Evolutionary conservation across 2,329 filamentous ascomycete species (phyloP).

Genomic region (Fusarium sp.): DNA sequence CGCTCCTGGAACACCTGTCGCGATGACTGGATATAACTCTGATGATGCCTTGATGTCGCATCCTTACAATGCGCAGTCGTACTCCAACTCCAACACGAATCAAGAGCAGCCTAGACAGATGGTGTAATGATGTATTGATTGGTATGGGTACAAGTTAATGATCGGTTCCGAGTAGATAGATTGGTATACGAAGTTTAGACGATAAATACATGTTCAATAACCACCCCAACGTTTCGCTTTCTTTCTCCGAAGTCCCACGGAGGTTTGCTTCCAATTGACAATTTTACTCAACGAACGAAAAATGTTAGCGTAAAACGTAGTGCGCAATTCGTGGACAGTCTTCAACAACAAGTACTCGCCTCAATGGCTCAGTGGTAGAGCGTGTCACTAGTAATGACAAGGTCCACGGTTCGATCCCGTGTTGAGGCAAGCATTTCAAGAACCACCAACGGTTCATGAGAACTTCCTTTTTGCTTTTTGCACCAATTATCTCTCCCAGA

Average conservation of each 20-base stretch:
- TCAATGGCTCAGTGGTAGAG: slow-evolving; percentile 34
- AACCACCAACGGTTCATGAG: fast-evolving
- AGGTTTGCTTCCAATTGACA: not conserved
- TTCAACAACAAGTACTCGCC: slow-evolving; percentile 14
- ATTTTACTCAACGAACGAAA: not conserved
- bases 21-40: slow-evolving; percentile 15
- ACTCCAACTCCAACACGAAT: not conserved
- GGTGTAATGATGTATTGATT: not conserved
- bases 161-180: not conserved
- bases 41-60: slow-evolving; percentile 6
- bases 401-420: slow-evolving; percentile 36
- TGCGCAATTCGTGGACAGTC: fast-evolving
- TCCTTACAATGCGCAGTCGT: slow-evolving; percentile 10
- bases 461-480: not conserved
- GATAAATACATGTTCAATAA: not conserved
- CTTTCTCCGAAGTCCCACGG: not conserved
- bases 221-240: not conserved
- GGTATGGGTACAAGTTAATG: not conserved
- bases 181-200: not conserved
- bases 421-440: not conserved
- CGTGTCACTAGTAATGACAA: slow-evolving; percentile 38
- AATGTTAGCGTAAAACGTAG: not conserved
- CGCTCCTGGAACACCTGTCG: not conserved
- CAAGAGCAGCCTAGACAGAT: not conserved
- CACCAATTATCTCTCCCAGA: fast-evolving